Base-by-base conservation (phyloP, 2,329 filamentous ascomycete genomes). In the Colletotrichum echinochloae region DNA sequence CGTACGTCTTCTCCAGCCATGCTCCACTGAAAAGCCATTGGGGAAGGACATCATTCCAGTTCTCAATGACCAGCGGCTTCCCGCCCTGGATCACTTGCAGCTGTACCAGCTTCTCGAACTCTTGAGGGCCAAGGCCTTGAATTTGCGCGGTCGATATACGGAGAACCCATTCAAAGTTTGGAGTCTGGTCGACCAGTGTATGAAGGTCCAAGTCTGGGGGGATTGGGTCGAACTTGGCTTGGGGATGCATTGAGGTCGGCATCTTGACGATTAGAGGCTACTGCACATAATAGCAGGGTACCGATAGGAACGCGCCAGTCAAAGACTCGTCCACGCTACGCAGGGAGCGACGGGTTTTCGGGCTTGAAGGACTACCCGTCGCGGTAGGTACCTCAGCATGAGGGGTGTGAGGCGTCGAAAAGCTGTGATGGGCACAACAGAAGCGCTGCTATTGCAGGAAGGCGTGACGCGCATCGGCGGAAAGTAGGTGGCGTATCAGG, bases 201-300 rank as follows among this genome's bases (percentile, higher is more conserved):
- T 89, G 83, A 20, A 98, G 85, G 78, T 98, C 92, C 67, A 98
- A 89, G 77, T 95, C 90, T 0, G 95, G 95, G 0, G 94, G 89
- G 56, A 98, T 93, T 1, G 95, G 95, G 79, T 97, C 94, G 80
- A 98, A 98, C 61, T 94, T 94, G 20, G 94, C 94, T 77, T 94
- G 91, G 0, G 94, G 94, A 76, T 95, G 90, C 69, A 91, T 85
- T 18, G 92, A 87, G 20, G 86, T 83, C 65, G 93, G 92, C 94
- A 97, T 97, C 35, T 77, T 87, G 76, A 71, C 66, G 64, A 60
- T 67, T n/a, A 16, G 33, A 14, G 11, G 23, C 48, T 30, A 63
- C 35, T 30, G 16, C 46, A n/a, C 37, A 46, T 37, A 16, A 46
- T 37, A 16, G 52, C 52, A 37, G 52, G 44, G 46, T 39, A 44